These are phyloP conservation scores for Kwoniella heveanensis DNA, from an alignment of 768 basidiomycete species.

Conservation along the genomic window DNA sequence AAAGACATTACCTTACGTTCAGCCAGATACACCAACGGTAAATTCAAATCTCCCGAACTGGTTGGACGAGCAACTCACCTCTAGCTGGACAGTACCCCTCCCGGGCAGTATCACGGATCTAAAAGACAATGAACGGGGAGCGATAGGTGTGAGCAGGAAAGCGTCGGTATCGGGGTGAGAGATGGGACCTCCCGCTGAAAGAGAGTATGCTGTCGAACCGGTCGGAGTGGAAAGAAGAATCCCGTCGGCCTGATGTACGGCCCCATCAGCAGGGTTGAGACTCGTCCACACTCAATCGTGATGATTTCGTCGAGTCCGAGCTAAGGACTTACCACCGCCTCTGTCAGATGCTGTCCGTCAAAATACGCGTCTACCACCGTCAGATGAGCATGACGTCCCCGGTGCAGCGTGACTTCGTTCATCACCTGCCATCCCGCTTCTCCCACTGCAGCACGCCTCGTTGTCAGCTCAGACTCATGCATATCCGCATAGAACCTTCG, in stretches of 20 bases:
- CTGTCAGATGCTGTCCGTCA: conserved; percentile 91
- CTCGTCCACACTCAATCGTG: too few relatives aligned
- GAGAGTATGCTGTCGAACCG: conserved; percentile 92
- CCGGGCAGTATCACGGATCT: conserved; percentile 84
- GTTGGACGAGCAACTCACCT: conserved; percentile 43
- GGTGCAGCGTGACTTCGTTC: conserved; percentile 92
- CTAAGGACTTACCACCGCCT: conserved; percentile 95
- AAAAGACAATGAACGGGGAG: conserved; percentile 88
- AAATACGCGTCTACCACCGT: conserved; percentile 93
- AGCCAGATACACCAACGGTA: too few relatives aligned
- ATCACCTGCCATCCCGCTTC: conserved; percentile 86
- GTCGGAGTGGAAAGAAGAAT: conserved; percentile 93
- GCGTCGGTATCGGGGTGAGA: conserved; percentile 90
- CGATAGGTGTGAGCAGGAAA: conserved; percentile 91
- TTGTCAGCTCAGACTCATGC: too few relatives aligned
- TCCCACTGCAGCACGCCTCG: too few relatives aligned
- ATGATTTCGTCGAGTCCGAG: too few relatives aligned
- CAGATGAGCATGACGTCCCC: conserved; percentile 85
- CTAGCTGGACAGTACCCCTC: conserved; percentile 53
- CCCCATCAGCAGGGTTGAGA: conserved; percentile 21
- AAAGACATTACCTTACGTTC: too few relatives aligned
- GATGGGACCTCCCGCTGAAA: conserved; percentile 93
- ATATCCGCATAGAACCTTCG: too few relatives aligned
- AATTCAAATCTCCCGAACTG: too few relatives aligned
- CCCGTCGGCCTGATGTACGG: conserved; percentile 72